Evolutionary conservation across 768 basidiomycete genomes (phyloP), one percentile per base, ranked within the genome.

Genomic region (Mycena chlorophos): DNA sequence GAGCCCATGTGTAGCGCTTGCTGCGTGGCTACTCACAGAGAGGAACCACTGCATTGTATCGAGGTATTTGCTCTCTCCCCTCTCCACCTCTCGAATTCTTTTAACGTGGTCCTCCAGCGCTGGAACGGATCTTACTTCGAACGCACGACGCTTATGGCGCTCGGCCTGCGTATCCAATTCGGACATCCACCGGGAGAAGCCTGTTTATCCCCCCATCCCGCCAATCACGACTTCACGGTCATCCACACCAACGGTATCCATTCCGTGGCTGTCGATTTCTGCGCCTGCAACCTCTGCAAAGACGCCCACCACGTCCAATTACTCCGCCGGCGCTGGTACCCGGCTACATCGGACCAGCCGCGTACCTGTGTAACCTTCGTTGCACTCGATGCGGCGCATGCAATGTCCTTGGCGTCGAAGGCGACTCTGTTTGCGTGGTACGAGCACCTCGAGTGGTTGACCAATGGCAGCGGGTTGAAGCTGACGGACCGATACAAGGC

Each of bases 181-280:
- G 66, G 67, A 6, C 69, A 71, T 39, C 23, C 8, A 1, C 42
- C 19, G 4, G 57, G 55, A 12, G 43, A 51, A 3, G 1, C 1
- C 0, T 69, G 66, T 39, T 3, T 26, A 2, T 10, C 22, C 14
- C 56, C 60, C 0, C 5, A 6, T 2, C n/a, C n/a, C 34, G 49
- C 14, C 34, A 16, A 14, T n/a, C 49, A 52, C 25, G 45, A 45
- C 3, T 60, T 68, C 48, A 40, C 61, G 1, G 49, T 69, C 6
- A 20, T 70, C 19, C 46, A 69, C 38, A 51, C 57, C 25, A 65
- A 57, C 23, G 69, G 69, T 4, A 47, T 66, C 19, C 70, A 70
- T 52, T 13, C 19, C 0, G 52, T 70, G 4, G 10, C 27, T 19
- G 47, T 70, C 1, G 29, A 49, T 6, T 70, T 60, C 46, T 71